Base-by-base conservation (phyloP, 108 stramenopile species). In the Fragilaria radians region DNA sequence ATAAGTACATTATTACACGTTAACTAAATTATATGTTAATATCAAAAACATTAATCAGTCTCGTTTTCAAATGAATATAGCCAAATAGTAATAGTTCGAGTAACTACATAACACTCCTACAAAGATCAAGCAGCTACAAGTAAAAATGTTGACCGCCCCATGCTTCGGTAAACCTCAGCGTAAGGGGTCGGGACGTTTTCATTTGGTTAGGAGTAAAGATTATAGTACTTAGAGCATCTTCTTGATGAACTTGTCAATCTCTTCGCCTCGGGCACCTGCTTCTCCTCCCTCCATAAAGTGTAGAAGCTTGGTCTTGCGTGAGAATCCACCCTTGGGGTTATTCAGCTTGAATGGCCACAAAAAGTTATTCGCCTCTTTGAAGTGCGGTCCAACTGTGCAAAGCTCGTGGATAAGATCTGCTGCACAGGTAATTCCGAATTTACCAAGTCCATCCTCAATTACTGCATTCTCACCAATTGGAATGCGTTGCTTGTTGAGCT, bases 341-440 rank as follows among this genome's bases (percentile, higher is more conserved):
- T 96, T 95, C 19, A 99, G 90, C 95, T 99, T 99, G 92, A 98
- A 95, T 28, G 99, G 96, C 99, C 99, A 99, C 71, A 99, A 87
- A 81, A 99, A 99, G 95, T 99, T 99, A 83, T 93, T 94, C 67
- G 93, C 97, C 66, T 89, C 70, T 93, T 97, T 97, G 92, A 99
- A 99, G 87, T 96, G 64, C 50, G 97, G 96, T 57, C 99, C 99
- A 46, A 95, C 94, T 31, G 97, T 97, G 96, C 63, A 81, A 54
- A 98, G 83, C 64, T 98, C 97, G 85, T 98, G 88, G 65, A 98
- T 81, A 57, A 98, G 72, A 61, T 96, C 95, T 49, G 95, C 95
- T 50, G 85, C 73, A 72, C 97, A 98, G 61, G 81, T 66, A 67
- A 98, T 87, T 30, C 86, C 94, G 66, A 68, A 61, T 29, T 85